Evolutionary conservation across 495 filamentous ascomycete species (phyloP).

Genomic region (Aspergillus heteromorphus): DNA sequence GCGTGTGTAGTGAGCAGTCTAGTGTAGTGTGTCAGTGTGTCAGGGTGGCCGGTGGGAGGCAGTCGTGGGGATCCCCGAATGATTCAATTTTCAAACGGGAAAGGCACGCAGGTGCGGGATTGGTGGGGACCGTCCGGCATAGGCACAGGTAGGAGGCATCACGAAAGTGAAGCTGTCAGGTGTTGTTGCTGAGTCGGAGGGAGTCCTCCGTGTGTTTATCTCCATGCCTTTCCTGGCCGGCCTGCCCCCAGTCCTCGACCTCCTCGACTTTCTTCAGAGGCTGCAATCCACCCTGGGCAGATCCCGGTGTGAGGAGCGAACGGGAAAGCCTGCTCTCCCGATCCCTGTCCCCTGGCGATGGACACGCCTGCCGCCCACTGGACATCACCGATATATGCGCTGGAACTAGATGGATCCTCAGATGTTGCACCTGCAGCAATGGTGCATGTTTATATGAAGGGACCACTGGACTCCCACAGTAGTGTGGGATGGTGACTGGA

Average conservation of each 20-base stretch:
- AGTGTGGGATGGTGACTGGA: not conserved
- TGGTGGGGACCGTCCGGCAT: not conserved
- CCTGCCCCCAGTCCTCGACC: not conserved
- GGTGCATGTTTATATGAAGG: conserved; percentile 15
- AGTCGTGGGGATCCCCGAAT: not conserved
- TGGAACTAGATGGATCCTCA: conserved; percentile 4
- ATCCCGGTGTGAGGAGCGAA: not conserved
- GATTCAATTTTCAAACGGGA: not conserved
- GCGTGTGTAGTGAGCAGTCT: too few species aligned
- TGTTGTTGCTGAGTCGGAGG: not conserved
- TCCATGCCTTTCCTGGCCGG: not conserved
- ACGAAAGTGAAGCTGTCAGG: too few species aligned
- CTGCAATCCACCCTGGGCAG: not conserved
- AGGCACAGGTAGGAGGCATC: too few species aligned
- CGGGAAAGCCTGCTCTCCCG: not conserved
- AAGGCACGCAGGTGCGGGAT: not conserved
- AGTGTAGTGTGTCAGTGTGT: too few species aligned
- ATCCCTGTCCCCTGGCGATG: not conserved
- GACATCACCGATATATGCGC: not conserved
- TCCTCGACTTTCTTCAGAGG: not conserved
- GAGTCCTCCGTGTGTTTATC: not conserved
- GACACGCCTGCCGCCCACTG: too few species aligned
- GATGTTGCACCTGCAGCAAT: conserved; percentile 24
- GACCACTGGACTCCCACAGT: conserved; percentile 5
- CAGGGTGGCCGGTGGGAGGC: not conserved